Evolutionary conservation across 257 asterid species (phyloP), one percentile per base, ranked within the genome.

Genomic region (Capsicum chinense): DNA sequence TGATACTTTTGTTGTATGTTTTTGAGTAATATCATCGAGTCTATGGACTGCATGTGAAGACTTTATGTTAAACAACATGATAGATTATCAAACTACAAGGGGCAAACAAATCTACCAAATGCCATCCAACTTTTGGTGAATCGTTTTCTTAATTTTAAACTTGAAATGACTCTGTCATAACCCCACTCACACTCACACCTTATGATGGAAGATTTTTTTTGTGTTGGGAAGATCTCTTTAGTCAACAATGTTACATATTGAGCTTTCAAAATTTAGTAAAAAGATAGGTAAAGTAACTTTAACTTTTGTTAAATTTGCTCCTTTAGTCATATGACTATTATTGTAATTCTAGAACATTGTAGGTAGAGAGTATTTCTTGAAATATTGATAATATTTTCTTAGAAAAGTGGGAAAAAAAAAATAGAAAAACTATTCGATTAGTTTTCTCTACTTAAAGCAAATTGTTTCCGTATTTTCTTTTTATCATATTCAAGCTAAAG

Each of bases 1-100:
- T 21, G 60, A 76, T 76, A 26, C 81, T 76, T 76, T 76, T 76
- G 48, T 54, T 76, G 21, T 76, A 26, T 50, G 21, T 21, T 76
- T 47, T 73, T 19, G 80, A 74, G n/a, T 50, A 74, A 74, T 48
- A 74, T 74, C 60, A 48, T 74, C 21, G 63, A 52, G 47, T 6
- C 15, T 13, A 76, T 52, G 62, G 81, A 50, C 62, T 50, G 63
- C 81, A 50, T 76, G 81, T 52, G 81, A 76, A 52, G 81, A 26
- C 81, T 76, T 76, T 52, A 4, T 3, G 2, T 39, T 39, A 39
- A 70, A 70, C 33, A 50, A 50, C 47, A 50, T 21, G 11, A 73
- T 48, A 26, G 33, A 26, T 26, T 26, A 19, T 73, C 80, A 73
- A 74, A 74, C 50, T 2, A 67, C 7, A 67, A 67, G 74, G 42